Evolutionary conservation across 1,139 yeast species (phyloP).

Genomic region (Candida sp.): DNA sequence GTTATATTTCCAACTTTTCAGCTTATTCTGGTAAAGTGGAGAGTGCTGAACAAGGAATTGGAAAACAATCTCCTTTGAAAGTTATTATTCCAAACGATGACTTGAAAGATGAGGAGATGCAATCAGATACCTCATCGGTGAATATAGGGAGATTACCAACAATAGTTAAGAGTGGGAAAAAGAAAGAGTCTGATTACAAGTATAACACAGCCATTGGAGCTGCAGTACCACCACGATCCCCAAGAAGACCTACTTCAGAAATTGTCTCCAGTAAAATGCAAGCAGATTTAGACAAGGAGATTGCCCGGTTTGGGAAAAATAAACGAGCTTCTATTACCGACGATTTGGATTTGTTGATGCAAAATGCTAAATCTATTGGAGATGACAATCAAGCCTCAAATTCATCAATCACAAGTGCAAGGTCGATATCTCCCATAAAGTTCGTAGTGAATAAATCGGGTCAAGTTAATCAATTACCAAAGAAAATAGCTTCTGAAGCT

Average conservation of each 20-base stretch:
- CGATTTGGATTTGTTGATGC: conserved; percentile 41
- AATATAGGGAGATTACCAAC: conserved; percentile 16
- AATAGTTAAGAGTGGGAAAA: conserved; percentile 2
- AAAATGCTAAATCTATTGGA: conserved; percentile 26
- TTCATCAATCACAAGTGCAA: not conserved
- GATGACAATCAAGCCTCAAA: conserved; percentile 3
- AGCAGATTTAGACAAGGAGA: conserved; percentile 11
- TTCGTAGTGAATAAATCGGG: not conserved
- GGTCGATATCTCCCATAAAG: not conserved
- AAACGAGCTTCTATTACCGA: conserved; percentile 19
- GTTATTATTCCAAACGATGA: conserved; percentile 1
- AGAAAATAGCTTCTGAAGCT: not conserved
- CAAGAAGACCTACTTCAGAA: conserved; percentile 37
- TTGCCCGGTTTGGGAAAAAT: conserved; percentile 7
- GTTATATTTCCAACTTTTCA: conserved; percentile 24
- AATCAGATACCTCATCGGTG: conserved; percentile 3
- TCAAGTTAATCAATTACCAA: not conserved
- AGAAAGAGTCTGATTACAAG: conserved; percentile 23
- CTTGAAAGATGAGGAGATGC: conserved; percentile 1
- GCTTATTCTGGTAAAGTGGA: conserved; percentile 24
- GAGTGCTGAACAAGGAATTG: conserved; percentile 21
- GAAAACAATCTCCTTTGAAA: not conserved
- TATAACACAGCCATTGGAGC: conserved; percentile 37
- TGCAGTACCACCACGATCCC: conserved; percentile 41
- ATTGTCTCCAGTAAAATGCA: conserved; percentile 10